phyloP scores from a whole-genome alignment of 176 grass and related monocot species.

The Ensete glaucum region DNA sequence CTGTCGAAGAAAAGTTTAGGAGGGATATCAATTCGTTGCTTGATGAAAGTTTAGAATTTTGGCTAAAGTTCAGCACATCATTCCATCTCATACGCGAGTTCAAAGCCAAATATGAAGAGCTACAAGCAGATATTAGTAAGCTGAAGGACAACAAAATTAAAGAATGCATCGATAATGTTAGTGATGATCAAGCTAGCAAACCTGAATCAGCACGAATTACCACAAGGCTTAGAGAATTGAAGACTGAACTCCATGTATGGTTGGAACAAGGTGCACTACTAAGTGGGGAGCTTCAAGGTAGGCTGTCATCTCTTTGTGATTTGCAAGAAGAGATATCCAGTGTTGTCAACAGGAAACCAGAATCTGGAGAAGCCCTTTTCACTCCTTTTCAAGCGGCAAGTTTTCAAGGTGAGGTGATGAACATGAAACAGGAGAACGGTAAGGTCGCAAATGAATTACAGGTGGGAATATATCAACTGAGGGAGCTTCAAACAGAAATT shows the following conservation, averaged over 20 bases:
- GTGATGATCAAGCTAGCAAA: conserved; percentile 1
- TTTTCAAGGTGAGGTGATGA: conserved; percentile 71
- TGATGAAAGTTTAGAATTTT: conserved; percentile 76
- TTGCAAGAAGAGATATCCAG: conserved; percentile 58
- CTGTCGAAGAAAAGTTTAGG: conserved; percentile 72
- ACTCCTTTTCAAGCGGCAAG: conserved; percentile 63
- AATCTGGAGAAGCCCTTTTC: conserved; percentile 18
- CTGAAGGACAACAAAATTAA: conserved; percentile 19
- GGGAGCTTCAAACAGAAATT: conserved; percentile 35
- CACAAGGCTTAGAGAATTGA: conserved; percentile 48
- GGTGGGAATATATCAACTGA: conserved; percentile 43
- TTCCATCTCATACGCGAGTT: conserved; percentile 69
- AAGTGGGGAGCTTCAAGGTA: conserved; percentile 50
- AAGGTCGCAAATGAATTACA: conserved; percentile 55
- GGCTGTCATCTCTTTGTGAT: conserved; percentile 43
- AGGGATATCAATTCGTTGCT: conserved; percentile 54
- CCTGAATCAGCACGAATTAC: conserved; percentile 20
- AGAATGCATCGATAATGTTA: conserved; percentile 3
- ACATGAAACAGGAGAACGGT: conserved; percentile 88
- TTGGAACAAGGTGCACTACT: conserved; percentile 66
- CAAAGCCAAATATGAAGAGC: conserved; percentile 39
- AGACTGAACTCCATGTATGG: conserved; percentile 83
- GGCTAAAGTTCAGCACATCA: conserved; percentile 62
- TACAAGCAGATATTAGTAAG: conserved; percentile 29
- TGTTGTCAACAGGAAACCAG: conserved; percentile 21